These are phyloP conservation scores for Aspergillus transmontanensis DNA, from an alignment of 2,329 filamentous ascomycete genomes.

Conservation along the genomic window DNA sequence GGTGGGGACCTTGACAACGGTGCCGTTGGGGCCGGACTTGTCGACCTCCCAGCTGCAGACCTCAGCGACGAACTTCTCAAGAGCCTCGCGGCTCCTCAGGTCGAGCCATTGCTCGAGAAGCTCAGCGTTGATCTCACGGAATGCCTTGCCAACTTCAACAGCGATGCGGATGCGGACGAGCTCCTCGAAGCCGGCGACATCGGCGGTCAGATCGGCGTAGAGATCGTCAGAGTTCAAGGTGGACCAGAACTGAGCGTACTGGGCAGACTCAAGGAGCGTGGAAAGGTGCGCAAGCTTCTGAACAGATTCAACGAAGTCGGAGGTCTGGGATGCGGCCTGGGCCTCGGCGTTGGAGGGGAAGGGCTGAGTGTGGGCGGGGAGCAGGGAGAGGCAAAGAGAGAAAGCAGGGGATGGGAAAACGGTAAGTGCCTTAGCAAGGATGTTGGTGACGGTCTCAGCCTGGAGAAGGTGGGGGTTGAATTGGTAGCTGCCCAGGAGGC, in stretches of 20 bases:
- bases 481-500: constrained; percentile 73
- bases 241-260: constrained; percentile 91
- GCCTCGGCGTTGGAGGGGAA: constrained; percentile 54
- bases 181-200: constrained; percentile 94
- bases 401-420: constrained; percentile 97
- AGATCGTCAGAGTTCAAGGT: constrained; percentile 91
- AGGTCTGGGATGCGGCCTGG: constrained; percentile 40
- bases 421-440: constrained; percentile 96
- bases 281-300: constrained; percentile 83
- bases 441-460: constrained; percentile 97
- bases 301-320: constrained; percentile 78
- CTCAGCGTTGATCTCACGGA: constrained; percentile 69
- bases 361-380: constrained; percentile 77
- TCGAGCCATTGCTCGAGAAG: constrained; percentile 77
- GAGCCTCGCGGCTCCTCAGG: constrained; percentile 63
- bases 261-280: constrained; percentile 82
- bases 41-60: constrained; percentile 86
- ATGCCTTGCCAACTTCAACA: constrained; percentile 78
- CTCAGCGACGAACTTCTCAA: constrained; percentile 78
- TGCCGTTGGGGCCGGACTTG: constrained; percentile 38
- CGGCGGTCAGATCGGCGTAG: constrained; percentile 92
- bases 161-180: constrained; percentile 88
- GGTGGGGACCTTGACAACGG: constrained; percentile 73
- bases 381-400: constrained; percentile 88
- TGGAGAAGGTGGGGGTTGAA: constrained; percentile 98